Conservation (phyloP, 768 basidiomycete genomes). For the Nevesoporus exiguus region DNA sequence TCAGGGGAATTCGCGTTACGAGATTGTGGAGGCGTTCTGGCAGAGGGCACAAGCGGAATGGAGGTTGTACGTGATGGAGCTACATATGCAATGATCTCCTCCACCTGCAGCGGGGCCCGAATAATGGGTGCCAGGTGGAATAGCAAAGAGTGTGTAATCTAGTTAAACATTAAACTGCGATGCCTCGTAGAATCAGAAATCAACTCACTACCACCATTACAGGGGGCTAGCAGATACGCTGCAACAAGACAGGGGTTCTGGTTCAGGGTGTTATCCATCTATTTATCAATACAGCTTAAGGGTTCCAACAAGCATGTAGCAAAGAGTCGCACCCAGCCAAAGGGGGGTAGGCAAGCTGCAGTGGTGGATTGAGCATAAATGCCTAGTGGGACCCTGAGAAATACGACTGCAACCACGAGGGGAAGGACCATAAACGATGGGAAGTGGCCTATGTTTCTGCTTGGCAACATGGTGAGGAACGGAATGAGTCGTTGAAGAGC, state of each 20-base stretch:
- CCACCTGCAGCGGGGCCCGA: slow-evolving; percentile 30
- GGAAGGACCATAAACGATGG: too few species aligned
- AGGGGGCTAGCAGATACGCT: slow-evolving; percentile 42
- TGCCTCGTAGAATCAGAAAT: slow-evolving; percentile 2
- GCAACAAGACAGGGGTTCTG: slow-evolving; percentile 47
- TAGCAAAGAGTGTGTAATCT: slow-evolving; percentile 39
- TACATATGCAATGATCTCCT: slow-evolving; percentile 46
- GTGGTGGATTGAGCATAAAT: slow-evolving; percentile 23
- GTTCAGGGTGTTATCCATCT: slow-evolving; percentile 41
- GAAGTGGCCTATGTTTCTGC: too few species aligned
- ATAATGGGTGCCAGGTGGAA: slow-evolving; percentile 35
- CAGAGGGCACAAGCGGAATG: slow-evolving; percentile 58
- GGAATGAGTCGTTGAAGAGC: too few species aligned
- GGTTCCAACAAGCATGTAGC: too few species aligned
- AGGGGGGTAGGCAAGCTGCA: slow-evolving; percentile 20
- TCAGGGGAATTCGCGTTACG: slow-evolving; percentile 22
- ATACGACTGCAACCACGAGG: too few species aligned
- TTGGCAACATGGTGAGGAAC: too few species aligned
- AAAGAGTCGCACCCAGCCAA: slow-evolving; percentile 24
- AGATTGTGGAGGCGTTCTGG: slow-evolving; percentile 41
- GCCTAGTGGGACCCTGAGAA: slow-evolving; percentile 15
- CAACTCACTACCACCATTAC: slow-evolving; percentile 39
- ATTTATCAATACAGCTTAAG: not conserved
- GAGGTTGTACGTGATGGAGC: slow-evolving; percentile 51
- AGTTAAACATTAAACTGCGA: not conserved